Base-by-base conservation (phyloP, 495 filamentous ascomycete species). In the Cenococcum geophilum region DNA sequence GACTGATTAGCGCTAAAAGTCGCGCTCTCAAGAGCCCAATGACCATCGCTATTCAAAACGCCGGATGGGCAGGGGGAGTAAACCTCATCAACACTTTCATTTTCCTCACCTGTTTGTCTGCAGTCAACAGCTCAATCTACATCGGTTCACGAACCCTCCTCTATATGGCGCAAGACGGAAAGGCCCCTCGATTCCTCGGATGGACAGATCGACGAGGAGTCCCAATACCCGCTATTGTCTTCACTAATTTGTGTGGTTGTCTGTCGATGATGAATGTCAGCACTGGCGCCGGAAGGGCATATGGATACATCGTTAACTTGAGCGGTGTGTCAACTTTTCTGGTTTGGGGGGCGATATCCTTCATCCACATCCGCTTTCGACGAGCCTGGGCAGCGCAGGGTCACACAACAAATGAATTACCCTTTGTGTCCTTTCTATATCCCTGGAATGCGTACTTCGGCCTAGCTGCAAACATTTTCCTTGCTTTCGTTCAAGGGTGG, bases 321-420 rank as follows among this genome's bases (percentile, higher is more conserved):
- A 83, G 82, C 4, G 86, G 82, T 57, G 76, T 89, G 18, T 76
- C 79, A 21, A 76, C 79, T 69, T 80, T 89, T 70, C 87, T 89
- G 72, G 78, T 82, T 57, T 91, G 84, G 83, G 84, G 81, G 20
- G 82, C 82, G 54, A 85, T 89, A 71, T 85, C 80, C 71, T 68
- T 87, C 10, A 78, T 86, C 1, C 87, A 90, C 67, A 88, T 91
- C 68, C 82, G 87, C 27, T 89, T 89, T 79, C 82, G 87, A n/a
- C 65, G 71, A 14, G 86, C 78, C 6, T 90, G 86, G 86, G 75
- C 74, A 14, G 60, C 72, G 34, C 82, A 87, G 21, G 86, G 84
- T 25, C 81, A 76, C 69, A 79, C 73, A 12, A 62, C 85, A 0
- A 82, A 87, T 27, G 86, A 91, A 70, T 78, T 92, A n/a, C 84